Evolutionary conservation across 2,329 filamentous ascomycete species (phyloP).

Genomic region (Gyromitra esculenta): DNA sequence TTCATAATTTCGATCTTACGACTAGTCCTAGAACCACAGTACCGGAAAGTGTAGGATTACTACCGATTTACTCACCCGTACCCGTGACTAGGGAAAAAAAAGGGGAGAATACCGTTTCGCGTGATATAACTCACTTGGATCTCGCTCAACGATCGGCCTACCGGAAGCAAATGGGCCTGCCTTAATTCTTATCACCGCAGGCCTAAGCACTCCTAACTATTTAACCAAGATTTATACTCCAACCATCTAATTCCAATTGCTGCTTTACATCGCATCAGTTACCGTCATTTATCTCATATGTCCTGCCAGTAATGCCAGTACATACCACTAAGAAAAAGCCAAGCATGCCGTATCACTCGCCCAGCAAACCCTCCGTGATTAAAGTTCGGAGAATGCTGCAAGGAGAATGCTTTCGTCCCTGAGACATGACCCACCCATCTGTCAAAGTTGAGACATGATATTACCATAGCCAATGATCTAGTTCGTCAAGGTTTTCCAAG

Average conservation of each 20-base stretch:
- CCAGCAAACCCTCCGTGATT: conserved; percentile 12
- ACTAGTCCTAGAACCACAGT: too few species aligned
- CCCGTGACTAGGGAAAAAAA: too few species aligned
- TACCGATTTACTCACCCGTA: too few species aligned
- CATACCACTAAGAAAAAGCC: conserved; percentile 15
- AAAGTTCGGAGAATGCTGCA: conserved; percentile 33
- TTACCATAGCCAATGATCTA: not conserved
- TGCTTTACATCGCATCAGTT: not conserved
- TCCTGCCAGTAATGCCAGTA: not conserved
- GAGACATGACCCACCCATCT: conserved; percentile 20
- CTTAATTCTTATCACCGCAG: not conserved
- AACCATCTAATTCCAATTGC: not conserved
- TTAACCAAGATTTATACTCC: not conserved
- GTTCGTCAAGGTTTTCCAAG: not conserved
- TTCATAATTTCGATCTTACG: too few species aligned
- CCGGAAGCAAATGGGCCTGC: not conserved
- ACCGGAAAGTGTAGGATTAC: too few species aligned
- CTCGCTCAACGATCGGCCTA: not conserved
- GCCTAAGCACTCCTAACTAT: not conserved
- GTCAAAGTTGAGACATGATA: conserved; percentile 18
- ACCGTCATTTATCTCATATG: not conserved
- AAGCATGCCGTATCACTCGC: conserved; percentile 43
- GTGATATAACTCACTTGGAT: too few species aligned
- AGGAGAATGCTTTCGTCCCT: conserved; percentile 23
- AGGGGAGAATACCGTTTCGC: too few species aligned